Evolutionary conservation across 73 alveolate species (phyloP).

Genomic region (Urostyla sp.): DNA sequence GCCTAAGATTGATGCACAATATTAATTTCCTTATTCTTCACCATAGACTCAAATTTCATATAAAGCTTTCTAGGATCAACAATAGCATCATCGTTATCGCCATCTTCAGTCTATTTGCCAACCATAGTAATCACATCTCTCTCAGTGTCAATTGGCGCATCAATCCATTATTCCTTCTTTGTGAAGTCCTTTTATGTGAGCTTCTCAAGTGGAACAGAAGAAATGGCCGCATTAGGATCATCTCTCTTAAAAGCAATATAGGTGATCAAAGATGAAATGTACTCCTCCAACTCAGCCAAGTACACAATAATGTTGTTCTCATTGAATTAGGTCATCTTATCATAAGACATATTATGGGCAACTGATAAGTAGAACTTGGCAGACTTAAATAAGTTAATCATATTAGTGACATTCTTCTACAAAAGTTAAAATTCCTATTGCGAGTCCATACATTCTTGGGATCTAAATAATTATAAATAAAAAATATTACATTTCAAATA

Average conservation of each 20-base stretch:
- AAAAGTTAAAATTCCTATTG: constrained; percentile 46
- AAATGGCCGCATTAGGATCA: constrained; percentile 75
- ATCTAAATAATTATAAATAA: background rate
- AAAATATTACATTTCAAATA: background rate
- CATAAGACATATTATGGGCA: constrained; percentile 52
- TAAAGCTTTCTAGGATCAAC: constrained; percentile 56
- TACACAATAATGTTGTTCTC: constrained; percentile 35
- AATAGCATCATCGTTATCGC: constrained; percentile 53
- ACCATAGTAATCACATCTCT: background rate
- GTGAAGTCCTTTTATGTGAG: constrained; percentile 62
- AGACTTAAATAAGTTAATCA: constrained; percentile 62
- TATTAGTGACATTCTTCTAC: constrained; percentile 46
- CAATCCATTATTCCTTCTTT: constrained; percentile 49
- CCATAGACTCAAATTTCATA: constrained; percentile 55
- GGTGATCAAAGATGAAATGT: constrained; percentile 71
- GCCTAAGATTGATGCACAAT: constrained; percentile 40
- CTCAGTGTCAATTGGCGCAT: constrained; percentile 61
- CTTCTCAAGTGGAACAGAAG: constrained; percentile 67
- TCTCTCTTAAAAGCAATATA: constrained; percentile 68
- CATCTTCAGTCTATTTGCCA: constrained; percentile 49
- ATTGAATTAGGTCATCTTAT: constrained; percentile 30
- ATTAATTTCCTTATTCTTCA: constrained; percentile 46
- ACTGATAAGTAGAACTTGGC: constrained; percentile 51
- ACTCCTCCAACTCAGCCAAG: constrained; percentile 71
- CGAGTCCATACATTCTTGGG: constrained; percentile 12